These are phyloP conservation scores for Clavariopsis aquatica DNA, from an alignment of 495 filamentous ascomycete species.

Conservation along the genomic window DNA sequence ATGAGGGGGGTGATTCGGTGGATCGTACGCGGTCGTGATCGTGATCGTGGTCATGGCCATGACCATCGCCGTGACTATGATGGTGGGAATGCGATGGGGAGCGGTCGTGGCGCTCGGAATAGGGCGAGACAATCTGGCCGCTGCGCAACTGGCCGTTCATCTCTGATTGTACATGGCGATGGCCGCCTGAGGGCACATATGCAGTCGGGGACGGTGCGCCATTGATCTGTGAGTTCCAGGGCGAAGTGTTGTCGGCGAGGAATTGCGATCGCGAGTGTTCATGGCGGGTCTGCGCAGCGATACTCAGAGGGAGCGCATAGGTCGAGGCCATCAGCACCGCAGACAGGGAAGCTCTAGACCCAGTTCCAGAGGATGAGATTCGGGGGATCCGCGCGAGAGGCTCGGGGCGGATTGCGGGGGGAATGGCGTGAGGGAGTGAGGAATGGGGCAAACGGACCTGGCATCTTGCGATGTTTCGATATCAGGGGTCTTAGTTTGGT, in stretches of 20 bases:
- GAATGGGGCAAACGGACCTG: neutral
- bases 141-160: slow-evolving; percentile 21
- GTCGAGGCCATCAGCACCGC: slow-evolving; percentile 38
- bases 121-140: slow-evolving; percentile 8
- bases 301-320: slow-evolving; percentile 41
- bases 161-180: slow-evolving; percentile 27
- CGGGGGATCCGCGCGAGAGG: slow-evolving; percentile 1
- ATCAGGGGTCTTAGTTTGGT: slow-evolving; percentile 23
- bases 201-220: slow-evolving; percentile 17
- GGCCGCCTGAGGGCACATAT: neutral
- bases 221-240: slow-evolving; percentile 25
- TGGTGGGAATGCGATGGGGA: neutral
- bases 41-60: slow-evolving; percentile 43
- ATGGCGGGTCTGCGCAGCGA: slow-evolving; percentile 28
- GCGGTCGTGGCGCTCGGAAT: slow-evolving; percentile 7
- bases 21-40: slow-evolving; percentile 41
- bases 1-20: slow-evolving; percentile 38
- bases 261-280: slow-evolving; percentile 32
- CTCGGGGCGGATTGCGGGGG: neutral
- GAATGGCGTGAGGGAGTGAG: neutral
- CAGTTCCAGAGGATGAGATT: slow-evolving; percentile 7
- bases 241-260: slow-evolving; percentile 17
- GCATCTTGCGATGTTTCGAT: slow-evolving; percentile 1
- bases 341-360: slow-evolving; percentile 2
- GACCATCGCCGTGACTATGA: slow-evolving; percentile 34